A percentile compares a stretch with the other conserved stretches of the same genome.
Evolutionary conservation across 2,329 filamentous ascomycete genomes (phyloP).

Genomic region (Incumbomyces delicatus): DNA sequence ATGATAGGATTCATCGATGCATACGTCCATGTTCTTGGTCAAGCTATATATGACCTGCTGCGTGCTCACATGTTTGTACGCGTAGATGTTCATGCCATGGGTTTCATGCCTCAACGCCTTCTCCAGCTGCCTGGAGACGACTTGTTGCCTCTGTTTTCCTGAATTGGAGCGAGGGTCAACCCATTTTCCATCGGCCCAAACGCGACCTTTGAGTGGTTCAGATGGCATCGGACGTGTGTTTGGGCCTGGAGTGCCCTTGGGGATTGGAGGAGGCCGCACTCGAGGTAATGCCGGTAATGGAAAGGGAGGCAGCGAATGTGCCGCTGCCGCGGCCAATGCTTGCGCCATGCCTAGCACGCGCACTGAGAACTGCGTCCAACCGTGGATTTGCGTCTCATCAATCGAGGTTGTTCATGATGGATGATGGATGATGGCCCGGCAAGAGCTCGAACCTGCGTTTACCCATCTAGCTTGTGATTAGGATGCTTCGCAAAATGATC

Average conservation of each 20-base stretch:
- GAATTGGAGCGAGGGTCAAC: constrained; percentile 33
- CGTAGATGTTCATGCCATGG: constrained; percentile 52
- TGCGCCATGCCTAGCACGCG: not conserved
- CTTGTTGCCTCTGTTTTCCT: constrained; percentile 28
- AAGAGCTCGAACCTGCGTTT: not conserved
- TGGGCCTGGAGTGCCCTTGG: constrained; percentile 16
- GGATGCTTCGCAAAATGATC: constrained; percentile 1
- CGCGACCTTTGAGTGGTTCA: constrained; percentile 12
- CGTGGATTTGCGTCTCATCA: not conserved
- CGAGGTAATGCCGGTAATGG: constrained; percentile 18
- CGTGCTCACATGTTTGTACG: constrained; percentile 51
- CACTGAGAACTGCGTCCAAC: not conserved
- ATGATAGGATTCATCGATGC: constrained; percentile 11
- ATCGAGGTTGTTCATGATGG: not conserved
- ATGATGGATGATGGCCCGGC: not conserved
- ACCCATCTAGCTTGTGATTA: not conserved
- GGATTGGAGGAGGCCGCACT: constrained; percentile 19
- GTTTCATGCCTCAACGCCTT: constrained; percentile 38
- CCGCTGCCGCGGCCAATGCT: constrained; percentile 16
- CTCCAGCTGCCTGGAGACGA: constrained; percentile 31
- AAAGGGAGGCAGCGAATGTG: constrained; percentile 13
- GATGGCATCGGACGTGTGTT: constrained; percentile 16
- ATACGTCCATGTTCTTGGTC: constrained; percentile 45
- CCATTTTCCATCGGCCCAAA: constrained; percentile 33
- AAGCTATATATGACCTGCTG: constrained; percentile 58